A percentile compares a stretch with the other conserved stretches of the same genome.
These are phyloP conservation scores for Yamadazyma pseudoaaseri DNA, from an alignment of 1,139 yeast species.

Conservation along the genomic window DNA sequence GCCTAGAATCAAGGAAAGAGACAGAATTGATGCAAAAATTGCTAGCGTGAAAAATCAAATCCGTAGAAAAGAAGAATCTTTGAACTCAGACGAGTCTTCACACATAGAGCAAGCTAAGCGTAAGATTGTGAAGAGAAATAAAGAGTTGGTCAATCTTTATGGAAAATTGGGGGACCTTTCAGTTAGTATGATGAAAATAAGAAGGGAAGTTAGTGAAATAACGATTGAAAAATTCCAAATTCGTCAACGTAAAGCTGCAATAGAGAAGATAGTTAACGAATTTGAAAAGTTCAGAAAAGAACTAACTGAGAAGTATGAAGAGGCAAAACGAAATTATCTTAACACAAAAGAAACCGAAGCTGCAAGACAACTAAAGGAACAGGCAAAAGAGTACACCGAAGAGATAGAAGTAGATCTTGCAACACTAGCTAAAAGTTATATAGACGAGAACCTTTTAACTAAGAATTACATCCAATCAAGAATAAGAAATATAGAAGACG, in stretches of 20 bases:
- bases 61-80: conserved; percentile 1
- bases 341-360: conserved; percentile 46
- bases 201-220: conserved; percentile 15
- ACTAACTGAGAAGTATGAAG: conserved; percentile 31
- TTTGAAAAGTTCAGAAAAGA: conserved; percentile 30
- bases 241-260: conserved; percentile 23
- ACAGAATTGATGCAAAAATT: conserved; percentile 11
- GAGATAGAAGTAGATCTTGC: conserved; percentile 44
- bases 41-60: conserved; percentile 4
- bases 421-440: conserved; percentile 44
- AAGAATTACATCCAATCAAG: conserved; percentile 31
- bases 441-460: conserved; percentile 40
- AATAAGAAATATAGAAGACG: conserved; percentile 37
- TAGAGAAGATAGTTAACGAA: conserved; percentile 30
- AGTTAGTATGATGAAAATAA: conserved; percentile 3
- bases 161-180: neutral
- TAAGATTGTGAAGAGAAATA: conserved; percentile 6
- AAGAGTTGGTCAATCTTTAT: neutral
- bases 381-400: conserved; percentile 37
- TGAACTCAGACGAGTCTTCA: conserved; percentile 15
- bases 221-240: conserved; percentile 19
- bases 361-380: conserved; percentile 39
- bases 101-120: conserved; percentile 6
- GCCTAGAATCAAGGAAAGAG: conserved; percentile 1
- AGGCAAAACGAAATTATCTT: conserved; percentile 42